A percentile compares a stretch with the other conserved stretches of the same genome.
Conservation (phyloP, 768 basidiomycete genomes). For the Xanthoconium stramineum region DNA sequence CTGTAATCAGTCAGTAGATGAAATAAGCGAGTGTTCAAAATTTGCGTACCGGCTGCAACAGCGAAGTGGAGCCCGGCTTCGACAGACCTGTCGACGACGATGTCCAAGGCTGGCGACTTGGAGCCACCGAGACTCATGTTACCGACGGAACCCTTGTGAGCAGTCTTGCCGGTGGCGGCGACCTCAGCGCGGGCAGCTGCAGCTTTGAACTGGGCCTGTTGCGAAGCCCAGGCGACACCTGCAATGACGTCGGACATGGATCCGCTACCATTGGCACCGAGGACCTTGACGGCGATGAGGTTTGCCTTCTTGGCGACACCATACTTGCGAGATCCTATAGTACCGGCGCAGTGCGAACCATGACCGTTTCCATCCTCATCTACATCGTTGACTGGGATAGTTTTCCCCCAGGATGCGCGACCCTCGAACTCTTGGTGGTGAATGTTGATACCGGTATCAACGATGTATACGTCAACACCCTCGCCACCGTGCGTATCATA, state of each 20-base stretch:
- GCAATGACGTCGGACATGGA: slow-evolving; percentile 91
- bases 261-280: slow-evolving; percentile 93
- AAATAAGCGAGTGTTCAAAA: neutral
- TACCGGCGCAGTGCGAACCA: slow-evolving; percentile 93
- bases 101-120: slow-evolving; percentile 81
- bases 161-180: slow-evolving; percentile 69
- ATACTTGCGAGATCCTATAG: slow-evolving; percentile 89
- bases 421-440: slow-evolving; percentile 84
- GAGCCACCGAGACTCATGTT: slow-evolving; percentile 99
- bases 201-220: slow-evolving; percentile 50
- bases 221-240: slow-evolving; percentile 81
- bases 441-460: slow-evolving; percentile 89
- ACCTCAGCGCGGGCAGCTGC: slow-evolving; percentile 62
- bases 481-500: slow-evolving; percentile 73
- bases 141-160: slow-evolving; percentile 91
- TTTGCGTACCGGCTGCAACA: slow-evolving; percentile 83
- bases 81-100: slow-evolving; percentile 83
- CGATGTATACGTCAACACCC: slow-evolving; percentile 89
- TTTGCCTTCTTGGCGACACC: slow-evolving; percentile 95
- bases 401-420: slow-evolving; percentile 91
- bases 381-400: slow-evolving; percentile 76
- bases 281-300: slow-evolving; percentile 87
- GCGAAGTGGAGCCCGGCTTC: slow-evolving; percentile 88
- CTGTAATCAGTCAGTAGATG: slow-evolving; percentile 31
- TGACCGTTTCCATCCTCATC: slow-evolving; percentile 96